Evolutionary conservation across 139 green algal genomes (phyloP).

Genomic region (Tetraselmis striata): DNA sequence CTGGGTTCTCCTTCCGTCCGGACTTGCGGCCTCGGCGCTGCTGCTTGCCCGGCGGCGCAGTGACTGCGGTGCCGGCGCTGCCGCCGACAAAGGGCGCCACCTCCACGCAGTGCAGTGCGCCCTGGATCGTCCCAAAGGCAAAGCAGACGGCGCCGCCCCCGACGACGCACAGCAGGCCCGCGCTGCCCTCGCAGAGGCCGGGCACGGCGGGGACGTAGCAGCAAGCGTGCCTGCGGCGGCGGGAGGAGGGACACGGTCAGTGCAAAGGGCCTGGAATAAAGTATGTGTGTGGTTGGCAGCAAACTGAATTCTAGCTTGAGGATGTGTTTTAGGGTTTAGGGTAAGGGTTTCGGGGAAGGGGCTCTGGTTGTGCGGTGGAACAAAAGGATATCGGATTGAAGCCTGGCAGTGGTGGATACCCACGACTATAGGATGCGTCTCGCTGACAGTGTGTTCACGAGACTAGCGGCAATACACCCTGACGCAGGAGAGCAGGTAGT

Average conservation of each 20-base stretch:
- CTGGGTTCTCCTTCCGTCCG: neutral
- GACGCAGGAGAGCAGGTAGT: too few species aligned
- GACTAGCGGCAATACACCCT: too few species aligned
- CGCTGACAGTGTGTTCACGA: too few species aligned
- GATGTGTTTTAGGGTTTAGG: too few species aligned
- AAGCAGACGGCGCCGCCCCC: neutral
- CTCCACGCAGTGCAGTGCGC: neutral
- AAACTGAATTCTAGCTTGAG: neutral
- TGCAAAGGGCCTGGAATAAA: too few species aligned
- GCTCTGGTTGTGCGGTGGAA: too few species aligned
- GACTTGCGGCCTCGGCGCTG: neutral
- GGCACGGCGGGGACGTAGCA: neutral
- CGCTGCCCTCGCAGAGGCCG: neutral
- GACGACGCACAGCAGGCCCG: neutral
- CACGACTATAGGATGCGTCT: too few species aligned
- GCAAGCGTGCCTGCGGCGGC: neutral
- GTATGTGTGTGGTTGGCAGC: too few species aligned
- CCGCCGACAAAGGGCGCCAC: neutral
- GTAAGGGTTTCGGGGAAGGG: too few species aligned
- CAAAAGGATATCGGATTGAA: too few species aligned
- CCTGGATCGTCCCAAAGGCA: neutral
- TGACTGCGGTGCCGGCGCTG: neutral
- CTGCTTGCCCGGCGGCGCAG: neutral
- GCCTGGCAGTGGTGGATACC: too few species aligned
- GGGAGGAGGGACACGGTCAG: too few species aligned